Percentiles rank a stretch among this genome's conserved stretches.
Conservation (phyloP, 2,329 filamentous ascomycete species). For the Penicillium occitanis region DNA sequence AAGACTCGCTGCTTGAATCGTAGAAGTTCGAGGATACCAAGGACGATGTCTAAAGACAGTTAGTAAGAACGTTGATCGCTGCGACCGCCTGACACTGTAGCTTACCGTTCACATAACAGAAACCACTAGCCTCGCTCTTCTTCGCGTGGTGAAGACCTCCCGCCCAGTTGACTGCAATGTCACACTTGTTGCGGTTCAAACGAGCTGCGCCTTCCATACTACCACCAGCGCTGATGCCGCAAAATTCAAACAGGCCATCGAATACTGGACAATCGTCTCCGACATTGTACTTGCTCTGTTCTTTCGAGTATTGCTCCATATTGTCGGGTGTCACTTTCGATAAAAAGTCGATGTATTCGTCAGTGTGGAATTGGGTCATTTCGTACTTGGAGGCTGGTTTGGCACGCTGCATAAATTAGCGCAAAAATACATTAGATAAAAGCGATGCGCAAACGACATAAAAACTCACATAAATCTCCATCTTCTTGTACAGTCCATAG, state of each 20-base stretch:
- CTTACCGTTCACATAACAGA: conserved; percentile 90
- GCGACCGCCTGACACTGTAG: not conserved
- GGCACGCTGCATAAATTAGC: conserved; percentile 58
- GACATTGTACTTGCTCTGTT: conserved; percentile 78
- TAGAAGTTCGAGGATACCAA: conserved; percentile 64
- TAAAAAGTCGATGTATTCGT: conserved; percentile 71
- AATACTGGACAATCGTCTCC: conserved; percentile 66
- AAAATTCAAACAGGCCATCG: conserved; percentile 69
- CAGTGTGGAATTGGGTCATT: conserved; percentile 72
- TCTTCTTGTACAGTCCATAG: conserved; percentile 70
- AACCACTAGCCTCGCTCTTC: conserved; percentile 89
- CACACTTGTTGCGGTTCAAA: conserved; percentile 66
- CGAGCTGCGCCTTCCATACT: conserved; percentile 71
- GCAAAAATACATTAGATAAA: not conserved
- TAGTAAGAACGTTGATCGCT: conserved; percentile 18
- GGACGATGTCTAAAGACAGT: conserved; percentile 57
- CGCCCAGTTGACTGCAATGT: conserved; percentile 78
- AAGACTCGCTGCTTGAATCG: conserved; percentile 64
- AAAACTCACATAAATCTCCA: conserved; percentile 65
- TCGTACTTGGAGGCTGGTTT: conserved; percentile 73
- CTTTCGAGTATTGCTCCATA: conserved; percentile 88
- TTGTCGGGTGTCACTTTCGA: conserved; percentile 96
- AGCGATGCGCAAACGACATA: not conserved
- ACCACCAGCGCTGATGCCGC: conserved; percentile 67
- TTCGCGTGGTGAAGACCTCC: conserved; percentile 96